phyloP scores from a whole-genome alignment of 371 early-diverging fungal genomes.

The Cokeromyces recurvatus region DNA sequence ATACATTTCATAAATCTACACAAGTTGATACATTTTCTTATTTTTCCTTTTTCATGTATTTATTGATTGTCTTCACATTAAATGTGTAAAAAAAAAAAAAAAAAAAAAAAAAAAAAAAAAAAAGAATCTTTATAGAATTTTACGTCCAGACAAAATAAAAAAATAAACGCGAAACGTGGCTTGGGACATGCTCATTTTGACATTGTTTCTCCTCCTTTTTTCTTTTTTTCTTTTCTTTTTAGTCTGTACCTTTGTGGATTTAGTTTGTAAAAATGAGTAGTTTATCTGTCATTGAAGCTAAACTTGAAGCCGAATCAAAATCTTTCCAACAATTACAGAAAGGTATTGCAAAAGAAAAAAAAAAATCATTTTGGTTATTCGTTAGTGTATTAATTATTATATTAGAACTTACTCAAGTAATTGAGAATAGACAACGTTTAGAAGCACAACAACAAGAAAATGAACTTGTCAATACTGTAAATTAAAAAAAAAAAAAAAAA shows the following conservation, averaged over 20 bases:
- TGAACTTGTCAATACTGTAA: constrained; percentile 81
- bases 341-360: constrained; percentile 32
- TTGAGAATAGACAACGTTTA: constrained; percentile 76
- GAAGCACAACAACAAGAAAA: constrained; percentile 96
- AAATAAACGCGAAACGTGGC: too few relatives aligned
- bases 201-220: not conserved
- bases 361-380: too few relatives aligned
- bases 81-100: too few relatives aligned
- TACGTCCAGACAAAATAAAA: too few relatives aligned
- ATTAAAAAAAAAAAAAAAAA: not conserved
- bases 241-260: not conserved
- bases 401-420: constrained; percentile 75
- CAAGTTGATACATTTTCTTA: too few relatives aligned
- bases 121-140: not conserved
- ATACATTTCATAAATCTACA: too few relatives aligned
- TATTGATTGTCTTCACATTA: not conserved
- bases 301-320: constrained; percentile 63
- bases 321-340: constrained; percentile 61
- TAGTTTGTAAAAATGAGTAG: constrained; percentile 18
- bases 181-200: too few relatives aligned
- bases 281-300: constrained; percentile 38
- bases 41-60: too few relatives aligned
- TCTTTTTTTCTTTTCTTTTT: not conserved
- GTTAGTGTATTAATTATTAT: not conserved
- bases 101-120: too few relatives aligned